Evolutionary conservation across 352 stramenopile species (phyloP).

Genomic region (Phytopythium cucurbitacearum): DNA sequence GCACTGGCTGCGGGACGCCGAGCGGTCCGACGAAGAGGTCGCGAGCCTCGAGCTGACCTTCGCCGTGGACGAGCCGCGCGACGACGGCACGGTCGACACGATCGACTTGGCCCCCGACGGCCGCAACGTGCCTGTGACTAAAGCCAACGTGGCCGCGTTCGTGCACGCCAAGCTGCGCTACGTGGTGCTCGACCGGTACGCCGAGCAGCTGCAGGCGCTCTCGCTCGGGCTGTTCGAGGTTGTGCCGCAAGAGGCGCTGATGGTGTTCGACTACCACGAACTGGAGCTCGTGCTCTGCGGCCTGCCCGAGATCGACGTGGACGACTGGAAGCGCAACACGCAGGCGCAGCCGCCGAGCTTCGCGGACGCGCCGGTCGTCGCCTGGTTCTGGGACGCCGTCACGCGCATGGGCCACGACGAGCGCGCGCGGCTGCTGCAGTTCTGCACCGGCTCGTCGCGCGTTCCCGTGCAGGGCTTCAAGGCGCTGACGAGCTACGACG

Average conservation of each 20-base stretch:
- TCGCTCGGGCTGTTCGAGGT: constrained; percentile 95
- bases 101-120: constrained; percentile 60
- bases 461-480: constrained; percentile 86
- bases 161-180: constrained; percentile 93
- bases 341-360: constrained; percentile 40
- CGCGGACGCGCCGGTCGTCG: constrained; percentile 37
- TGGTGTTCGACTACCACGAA: constrained; percentile 98
- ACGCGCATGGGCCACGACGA: constrained; percentile 59
- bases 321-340: constrained; percentile 86
- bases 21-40: constrained; percentile 35
- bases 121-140: constrained; percentile 81
- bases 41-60: constrained; percentile 73
- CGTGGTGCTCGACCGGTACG: constrained; percentile 92
- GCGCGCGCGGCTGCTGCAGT: constrained; percentile 79
- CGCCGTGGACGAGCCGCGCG: constrained; percentile 60
- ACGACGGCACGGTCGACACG: constrained; percentile 46
- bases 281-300: constrained; percentile 86
- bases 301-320: constrained; percentile 84
- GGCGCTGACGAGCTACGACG: constrained; percentile 78
- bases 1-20: constrained; percentile 53
- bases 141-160: constrained; percentile 96
- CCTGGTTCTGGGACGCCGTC: constrained; percentile 82
- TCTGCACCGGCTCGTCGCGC: constrained; percentile 78
- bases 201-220: constrained; percentile 86
- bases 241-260: constrained; percentile 93